phyloP scores from a whole-genome alignment of 2,329 filamentous ascomycete genomes.

The Madurella fahalii region DNA sequence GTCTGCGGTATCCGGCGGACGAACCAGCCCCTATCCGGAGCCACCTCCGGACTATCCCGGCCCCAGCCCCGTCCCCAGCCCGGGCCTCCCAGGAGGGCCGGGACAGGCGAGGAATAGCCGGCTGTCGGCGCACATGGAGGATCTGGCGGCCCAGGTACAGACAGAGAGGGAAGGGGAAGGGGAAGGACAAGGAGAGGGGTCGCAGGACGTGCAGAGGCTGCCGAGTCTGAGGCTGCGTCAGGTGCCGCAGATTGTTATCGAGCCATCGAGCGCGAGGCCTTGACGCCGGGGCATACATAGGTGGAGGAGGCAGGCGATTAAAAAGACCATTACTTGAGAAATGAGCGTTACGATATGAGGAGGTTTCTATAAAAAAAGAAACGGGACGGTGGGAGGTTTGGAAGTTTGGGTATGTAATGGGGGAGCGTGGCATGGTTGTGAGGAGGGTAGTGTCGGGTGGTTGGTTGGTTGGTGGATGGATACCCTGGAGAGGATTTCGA shows the following conservation, averaged over 20 bases:
- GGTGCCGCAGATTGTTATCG: conserved; percentile 56
- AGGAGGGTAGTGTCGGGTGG: not conserved
- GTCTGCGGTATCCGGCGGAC: conserved; percentile 31
- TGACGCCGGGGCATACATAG: not conserved
- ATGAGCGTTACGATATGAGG: no score
- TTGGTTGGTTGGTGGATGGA: not conserved
- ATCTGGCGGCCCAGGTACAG: conserved; percentile 24
- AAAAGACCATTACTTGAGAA: not conserved
- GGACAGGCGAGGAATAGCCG: conserved; percentile 31
- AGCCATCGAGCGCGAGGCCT: conserved; percentile 45
- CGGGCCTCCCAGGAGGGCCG: not conserved
- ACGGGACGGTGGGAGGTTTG: no score
- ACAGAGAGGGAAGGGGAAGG: not conserved
- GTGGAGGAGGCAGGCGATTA: not conserved
- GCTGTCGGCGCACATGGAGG: conserved; percentile 32
- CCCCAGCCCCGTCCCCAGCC: conserved; percentile 17
- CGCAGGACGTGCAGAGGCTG: conserved; percentile 36
- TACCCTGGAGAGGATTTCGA: not conserved
- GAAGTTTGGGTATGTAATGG: no score
- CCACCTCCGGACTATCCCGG: conserved; percentile 52
- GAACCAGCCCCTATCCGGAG: conserved; percentile 39
- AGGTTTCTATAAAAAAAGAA: no score
- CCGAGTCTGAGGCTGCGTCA: conserved; percentile 48
- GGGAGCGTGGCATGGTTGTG: not conserved
- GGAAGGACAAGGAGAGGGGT: conserved; percentile 30